Percentiles rank a stretch among this genome's conserved stretches.
Evolutionary conservation across 768 basidiomycete genomes (phyloP).

Genomic region (Trametes meyenii): DNA sequence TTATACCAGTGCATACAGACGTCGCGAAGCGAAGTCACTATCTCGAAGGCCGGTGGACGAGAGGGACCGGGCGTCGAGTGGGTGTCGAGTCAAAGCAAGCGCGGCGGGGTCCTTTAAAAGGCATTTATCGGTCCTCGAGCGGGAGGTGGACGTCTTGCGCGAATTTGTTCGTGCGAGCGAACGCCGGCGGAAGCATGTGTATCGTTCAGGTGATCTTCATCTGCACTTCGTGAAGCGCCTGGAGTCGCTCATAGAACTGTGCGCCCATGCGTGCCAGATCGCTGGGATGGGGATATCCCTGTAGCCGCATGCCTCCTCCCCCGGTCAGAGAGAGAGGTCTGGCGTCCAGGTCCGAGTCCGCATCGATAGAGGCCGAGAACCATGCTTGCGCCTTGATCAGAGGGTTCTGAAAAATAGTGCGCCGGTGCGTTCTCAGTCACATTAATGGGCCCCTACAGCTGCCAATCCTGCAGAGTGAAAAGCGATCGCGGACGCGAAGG

Average conservation of each 20-base stretch:
- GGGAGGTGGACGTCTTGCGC: conserved; percentile 6
- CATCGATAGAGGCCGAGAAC: neutral
- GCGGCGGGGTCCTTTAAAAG: neutral
- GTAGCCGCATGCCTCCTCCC: neutral
- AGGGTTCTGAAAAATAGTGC: neutral
- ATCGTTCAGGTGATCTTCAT: conserved; percentile 22
- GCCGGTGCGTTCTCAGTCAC: conserved; percentile 2
- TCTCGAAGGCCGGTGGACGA: neutral
- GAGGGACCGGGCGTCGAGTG: neutral
- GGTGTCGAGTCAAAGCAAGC: neutral
- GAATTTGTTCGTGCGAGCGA: conserved; percentile 10
- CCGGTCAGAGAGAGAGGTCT: neutral
- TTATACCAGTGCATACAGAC: neutral
- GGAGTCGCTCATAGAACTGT: neutral
- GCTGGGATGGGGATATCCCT: conserved; percentile 4
- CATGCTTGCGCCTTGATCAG: neutral
- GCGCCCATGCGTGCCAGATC: conserved; percentile 4
- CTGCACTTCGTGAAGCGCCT: neutral
- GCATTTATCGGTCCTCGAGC: neutral
- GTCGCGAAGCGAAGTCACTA: conserved; percentile 5
- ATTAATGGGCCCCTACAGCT: neutral
- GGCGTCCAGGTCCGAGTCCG: conserved; percentile 14
- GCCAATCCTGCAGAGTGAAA: neutral
- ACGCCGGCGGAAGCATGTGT: conserved; percentile 9
- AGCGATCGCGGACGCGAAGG: too few species aligned